Conservation (phyloP, 164 flowering plant species). For the Santalum album region DNA sequence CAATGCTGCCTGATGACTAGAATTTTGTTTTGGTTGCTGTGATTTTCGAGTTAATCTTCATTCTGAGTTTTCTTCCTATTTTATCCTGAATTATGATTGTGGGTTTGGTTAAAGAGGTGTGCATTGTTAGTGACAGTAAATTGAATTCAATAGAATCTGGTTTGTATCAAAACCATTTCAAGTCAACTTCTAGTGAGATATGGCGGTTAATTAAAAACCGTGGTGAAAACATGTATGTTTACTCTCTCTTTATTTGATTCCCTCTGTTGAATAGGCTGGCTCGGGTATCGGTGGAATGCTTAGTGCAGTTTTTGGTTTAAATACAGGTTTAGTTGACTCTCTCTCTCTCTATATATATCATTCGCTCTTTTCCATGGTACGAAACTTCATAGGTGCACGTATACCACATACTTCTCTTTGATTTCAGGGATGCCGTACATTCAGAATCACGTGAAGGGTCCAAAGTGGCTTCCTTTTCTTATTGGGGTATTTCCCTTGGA, state of each 20-base stretch:
- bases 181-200: too few species aligned
- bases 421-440: constrained; percentile 67
- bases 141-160: too few species aligned
- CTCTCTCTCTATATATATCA: not conserved
- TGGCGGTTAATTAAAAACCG: too few species aligned
- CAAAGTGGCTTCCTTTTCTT: constrained; percentile 82
- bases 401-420: not conserved
- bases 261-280: constrained; percentile 46
- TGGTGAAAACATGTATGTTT: not conserved
- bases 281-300: constrained; percentile 75
- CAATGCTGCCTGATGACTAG: too few species aligned
- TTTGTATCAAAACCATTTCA: too few species aligned
- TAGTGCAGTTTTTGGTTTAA: constrained; percentile 69
- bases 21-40: too few species aligned
- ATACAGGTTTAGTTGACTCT: constrained; percentile 42
- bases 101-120: too few species aligned
- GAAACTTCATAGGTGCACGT: not conserved
- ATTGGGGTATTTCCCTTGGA: constrained; percentile 48
- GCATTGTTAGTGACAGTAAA: too few species aligned
- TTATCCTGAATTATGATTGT: too few species aligned
- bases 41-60: too few species aligned
- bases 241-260: not conserved
- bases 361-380: too few species aligned
- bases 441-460: constrained; percentile 67
- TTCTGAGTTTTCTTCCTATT: too few species aligned